phyloP scores from a whole-genome alignment of 306 rosid species.

The Prosopis cineraria region DNA sequence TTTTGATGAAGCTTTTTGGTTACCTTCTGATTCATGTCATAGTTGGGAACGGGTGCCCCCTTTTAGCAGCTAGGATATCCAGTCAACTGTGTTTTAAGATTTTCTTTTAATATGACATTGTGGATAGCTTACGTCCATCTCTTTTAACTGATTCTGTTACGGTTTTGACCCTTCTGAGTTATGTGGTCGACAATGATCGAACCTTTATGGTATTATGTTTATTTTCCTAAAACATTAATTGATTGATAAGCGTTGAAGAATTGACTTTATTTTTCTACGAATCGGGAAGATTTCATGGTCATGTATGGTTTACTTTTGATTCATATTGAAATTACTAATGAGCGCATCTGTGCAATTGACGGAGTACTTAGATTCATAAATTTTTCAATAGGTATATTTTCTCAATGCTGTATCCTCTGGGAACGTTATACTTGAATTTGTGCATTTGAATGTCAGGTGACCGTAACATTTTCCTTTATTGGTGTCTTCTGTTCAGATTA shows the following conservation, averaged over 20 bases:
- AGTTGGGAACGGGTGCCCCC: not conserved
- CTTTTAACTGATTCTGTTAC: not conserved
- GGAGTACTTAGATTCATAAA: conserved; percentile 22
- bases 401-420: too few species aligned
- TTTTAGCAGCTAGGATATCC: not conserved
- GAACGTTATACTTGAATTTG: conserved; percentile 5
- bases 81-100: conserved; percentile 5
- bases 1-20: conserved; percentile 8
- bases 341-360: not conserved
- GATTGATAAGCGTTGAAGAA: conserved; percentile 18
- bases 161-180: not conserved
- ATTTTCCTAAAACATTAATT: not conserved
- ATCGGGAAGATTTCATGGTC: conserved; percentile 33
- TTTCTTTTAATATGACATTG: not conserved
- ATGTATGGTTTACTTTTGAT: conserved; percentile 20
- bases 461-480: conserved; percentile 13
- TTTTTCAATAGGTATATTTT: not conserved
- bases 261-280: conserved; percentile 22
- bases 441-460: conserved; percentile 20
- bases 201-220: not conserved
- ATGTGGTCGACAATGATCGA: not conserved
- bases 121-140: not conserved
- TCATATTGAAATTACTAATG: conserved; percentile 17
- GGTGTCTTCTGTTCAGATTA: conserved; percentile 51
- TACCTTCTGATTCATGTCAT: not conserved